Evolutionary conservation across 169 alveolate species (phyloP).

Genomic region (Eimeria falciformis): DNA sequence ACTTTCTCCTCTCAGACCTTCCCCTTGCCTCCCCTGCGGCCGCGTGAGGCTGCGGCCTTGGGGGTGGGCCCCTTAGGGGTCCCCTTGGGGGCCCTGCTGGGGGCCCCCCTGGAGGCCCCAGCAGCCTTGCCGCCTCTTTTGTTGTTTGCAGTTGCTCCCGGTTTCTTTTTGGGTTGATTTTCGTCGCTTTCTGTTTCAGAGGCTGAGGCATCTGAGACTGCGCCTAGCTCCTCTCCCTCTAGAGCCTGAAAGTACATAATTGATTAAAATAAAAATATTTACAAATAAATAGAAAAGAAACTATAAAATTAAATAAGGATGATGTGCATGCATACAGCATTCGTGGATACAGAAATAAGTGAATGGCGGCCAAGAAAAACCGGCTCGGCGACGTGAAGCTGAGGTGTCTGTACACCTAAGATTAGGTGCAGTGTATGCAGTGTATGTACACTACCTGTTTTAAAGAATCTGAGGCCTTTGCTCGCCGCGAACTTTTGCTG

Average conservation of each 20-base stretch:
- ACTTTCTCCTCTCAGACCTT: too few species aligned
- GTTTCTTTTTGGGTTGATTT: background rate
- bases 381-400: too few species aligned
- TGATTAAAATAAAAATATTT: too few species aligned
- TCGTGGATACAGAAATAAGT: too few species aligned
- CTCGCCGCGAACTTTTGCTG: background rate
- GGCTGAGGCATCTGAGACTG: background rate
- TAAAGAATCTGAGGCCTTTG: background rate
- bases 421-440: background rate
- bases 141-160: background rate
- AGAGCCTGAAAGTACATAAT: background rate
- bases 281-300: too few species aligned
- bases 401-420: too few species aligned
- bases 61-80: background rate
- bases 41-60: background rate
- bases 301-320: too few species aligned
- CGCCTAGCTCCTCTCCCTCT: background rate
- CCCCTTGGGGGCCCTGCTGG: background rate
- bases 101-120: background rate
- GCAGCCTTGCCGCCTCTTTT: background rate
- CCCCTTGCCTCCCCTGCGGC: background rate
- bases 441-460: background rate
- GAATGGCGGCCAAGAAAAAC: too few species aligned
- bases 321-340: too few species aligned
- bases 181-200: background rate